Conservation (phyloP, 805 yeast genomes). For the Lachancea sp. region DNA sequence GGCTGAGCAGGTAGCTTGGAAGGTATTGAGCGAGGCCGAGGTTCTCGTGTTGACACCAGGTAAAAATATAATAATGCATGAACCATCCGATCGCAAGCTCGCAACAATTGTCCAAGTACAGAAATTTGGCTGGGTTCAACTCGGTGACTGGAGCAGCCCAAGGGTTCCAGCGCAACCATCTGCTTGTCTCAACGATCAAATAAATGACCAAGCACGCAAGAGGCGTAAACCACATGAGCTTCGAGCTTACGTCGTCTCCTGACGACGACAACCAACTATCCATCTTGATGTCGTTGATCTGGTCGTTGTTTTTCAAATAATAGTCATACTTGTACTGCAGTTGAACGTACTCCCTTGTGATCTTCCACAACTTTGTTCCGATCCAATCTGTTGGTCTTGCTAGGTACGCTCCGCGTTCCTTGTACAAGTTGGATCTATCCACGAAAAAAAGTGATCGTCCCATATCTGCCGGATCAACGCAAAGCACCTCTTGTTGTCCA, state of each 20-base stretch:
- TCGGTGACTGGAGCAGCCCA: constrained; percentile 7
- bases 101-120: constrained; percentile 13
- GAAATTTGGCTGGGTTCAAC: background rate
- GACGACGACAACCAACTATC: constrained; percentile 20
- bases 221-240: constrained; percentile 18
- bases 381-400: constrained; percentile 12
- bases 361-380: constrained; percentile 12
- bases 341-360: constrained; percentile 13
- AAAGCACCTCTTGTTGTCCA: constrained; percentile 81
- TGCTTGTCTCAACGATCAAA: constrained; percentile 1
- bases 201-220: constrained; percentile 10
- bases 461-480: constrained; percentile 66
- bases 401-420: constrained; percentile 18
- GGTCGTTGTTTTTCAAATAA: constrained; percentile 13
- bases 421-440: constrained; percentile 38
- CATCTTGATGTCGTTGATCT: constrained; percentile 2
- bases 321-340: constrained; percentile 18
- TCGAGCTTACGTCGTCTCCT: constrained; percentile 3
- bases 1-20: constrained; percentile 18
- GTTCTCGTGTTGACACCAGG: constrained; percentile 16
- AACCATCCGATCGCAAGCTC: constrained; percentile 28
- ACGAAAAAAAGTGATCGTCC: constrained; percentile 68
- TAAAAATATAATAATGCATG: constrained; percentile 22
- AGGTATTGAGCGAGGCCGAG: constrained; percentile 17
- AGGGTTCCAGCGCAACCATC: constrained; percentile 16